Percentiles rank a stretch among this genome's conserved stretches.
phyloP scores from a whole-genome alignment of 108 stramenopile genomes.

The Bacterosira constricta region DNA sequence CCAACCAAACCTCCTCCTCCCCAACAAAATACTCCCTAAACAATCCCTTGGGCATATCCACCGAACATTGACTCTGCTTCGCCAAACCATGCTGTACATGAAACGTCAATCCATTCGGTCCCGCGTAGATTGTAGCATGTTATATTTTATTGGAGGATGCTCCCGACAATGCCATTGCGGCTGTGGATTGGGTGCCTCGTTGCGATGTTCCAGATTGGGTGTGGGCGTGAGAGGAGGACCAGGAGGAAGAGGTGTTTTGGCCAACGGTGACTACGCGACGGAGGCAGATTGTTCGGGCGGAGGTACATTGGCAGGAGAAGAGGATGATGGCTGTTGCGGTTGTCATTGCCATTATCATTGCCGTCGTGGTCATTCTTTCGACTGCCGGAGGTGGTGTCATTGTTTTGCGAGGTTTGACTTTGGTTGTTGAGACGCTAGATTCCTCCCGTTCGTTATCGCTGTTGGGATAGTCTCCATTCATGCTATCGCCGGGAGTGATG shows the following conservation, averaged over 20 bases:
- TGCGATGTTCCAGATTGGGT: no score
- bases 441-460: no score
- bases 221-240: not conserved
- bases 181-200: slow-evolving; percentile 6
- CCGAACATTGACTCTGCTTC: slow-evolving; percentile 58
- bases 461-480: not conserved
- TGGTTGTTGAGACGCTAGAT: no score
- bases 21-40: slow-evolving; percentile 69
- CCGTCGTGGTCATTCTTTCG: no score
- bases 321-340: slow-evolving; percentile 26
- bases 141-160: slow-evolving; percentile 37
- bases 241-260: not conserved
- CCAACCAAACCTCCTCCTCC: slow-evolving; percentile 51
- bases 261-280: slow-evolving; percentile 40
- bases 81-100: slow-evolving; percentile 62
- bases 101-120: slow-evolving; percentile 57
- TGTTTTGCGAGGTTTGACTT: not conserved
- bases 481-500: not conserved
- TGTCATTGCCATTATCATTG: not conserved
- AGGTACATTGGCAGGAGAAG: slow-evolving; percentile 62
- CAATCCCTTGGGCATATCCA: slow-evolving; percentile 64
- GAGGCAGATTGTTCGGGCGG: slow-evolving; percentile 57
- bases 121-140: slow-evolving; percentile 66
- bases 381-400: no score
- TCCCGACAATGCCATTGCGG: slow-evolving; percentile 13